phyloP scores from a whole-genome alignment of 2,329 filamentous ascomycete species.

The Aspergillus sp. region DNA sequence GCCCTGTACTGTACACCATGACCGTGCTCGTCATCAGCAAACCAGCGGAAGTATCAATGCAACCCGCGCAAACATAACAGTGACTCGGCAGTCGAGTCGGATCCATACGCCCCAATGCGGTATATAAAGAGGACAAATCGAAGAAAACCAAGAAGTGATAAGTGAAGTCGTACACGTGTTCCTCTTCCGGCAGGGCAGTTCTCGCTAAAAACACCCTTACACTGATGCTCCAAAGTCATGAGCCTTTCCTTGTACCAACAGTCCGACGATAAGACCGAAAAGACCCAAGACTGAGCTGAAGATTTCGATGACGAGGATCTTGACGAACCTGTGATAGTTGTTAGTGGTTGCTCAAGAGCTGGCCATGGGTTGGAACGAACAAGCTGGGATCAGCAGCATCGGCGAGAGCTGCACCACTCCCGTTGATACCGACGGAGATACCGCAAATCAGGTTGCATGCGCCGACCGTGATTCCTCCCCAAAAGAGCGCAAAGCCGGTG shows the following conservation, averaged over 20 bases:
- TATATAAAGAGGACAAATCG: slow-evolving; percentile 39
- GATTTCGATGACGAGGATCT: slow-evolving; percentile 98
- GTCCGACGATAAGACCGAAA: slow-evolving; percentile 92
- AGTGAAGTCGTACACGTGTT: slow-evolving; percentile 30
- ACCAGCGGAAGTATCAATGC: slow-evolving; percentile 33
- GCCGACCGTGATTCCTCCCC: slow-evolving; percentile 92
- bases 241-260: slow-evolving; percentile 85
- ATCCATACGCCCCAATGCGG: slow-evolving; percentile 46
- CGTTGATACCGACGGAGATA: slow-evolving; percentile 96
- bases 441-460: slow-evolving; percentile 96
- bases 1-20: slow-evolving; percentile 30
- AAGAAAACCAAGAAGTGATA: slow-evolving; percentile 26
- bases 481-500: slow-evolving; percentile 94
- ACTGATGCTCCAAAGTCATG: slow-evolving; percentile 62
- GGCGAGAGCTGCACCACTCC: slow-evolving; percentile 91
- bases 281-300: slow-evolving; percentile 97
- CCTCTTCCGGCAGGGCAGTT: slow-evolving; percentile 24
- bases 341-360: slow-evolving; percentile 6
- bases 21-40: slow-evolving; percentile 21
- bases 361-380: slow-evolving; percentile 58
- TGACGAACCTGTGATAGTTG: slow-evolving; percentile 75
- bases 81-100: slow-evolving; percentile 35
- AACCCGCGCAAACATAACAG: slow-evolving; percentile 31
- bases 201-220: slow-evolving; percentile 23
- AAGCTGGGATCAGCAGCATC: slow-evolving; percentile 91